Evolutionary conservation across 306 rosid species (phyloP).

Genomic region (Castanopsis chinensis): DNA sequence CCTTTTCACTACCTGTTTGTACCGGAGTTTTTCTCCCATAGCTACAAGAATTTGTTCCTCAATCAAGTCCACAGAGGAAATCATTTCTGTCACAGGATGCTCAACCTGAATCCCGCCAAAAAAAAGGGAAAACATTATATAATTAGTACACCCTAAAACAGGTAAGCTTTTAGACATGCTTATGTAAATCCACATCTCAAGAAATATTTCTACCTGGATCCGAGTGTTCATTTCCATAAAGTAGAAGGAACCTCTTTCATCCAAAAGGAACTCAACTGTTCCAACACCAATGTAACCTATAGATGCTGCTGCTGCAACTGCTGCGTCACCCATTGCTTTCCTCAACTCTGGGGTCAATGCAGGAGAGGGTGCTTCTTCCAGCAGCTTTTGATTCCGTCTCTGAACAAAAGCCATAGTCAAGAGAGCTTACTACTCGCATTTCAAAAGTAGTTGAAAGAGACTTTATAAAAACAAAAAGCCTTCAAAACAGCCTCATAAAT

Average conservation of each 20-base stretch:
- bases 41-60: conserved; percentile 98
- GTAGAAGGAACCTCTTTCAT: conserved; percentile 98
- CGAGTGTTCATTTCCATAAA: conserved; percentile 99
- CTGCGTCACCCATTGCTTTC: conserved; percentile 99
- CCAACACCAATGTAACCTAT: conserved; percentile 97
- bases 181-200: neutral
- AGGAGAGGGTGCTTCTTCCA: conserved; percentile 99
- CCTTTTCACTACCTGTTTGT: conserved; percentile 59
- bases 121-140: neutral
- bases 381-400: conserved; percentile 95
- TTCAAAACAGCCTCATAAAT: neutral
- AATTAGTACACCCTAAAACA: neutral
- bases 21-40: conserved; percentile 81
- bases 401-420: conserved; percentile 30
- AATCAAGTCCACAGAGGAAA: conserved; percentile 88
- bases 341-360: conserved; percentile 91
- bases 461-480: neutral
- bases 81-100: conserved; percentile 99
- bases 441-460: neutral
- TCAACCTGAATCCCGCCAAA: conserved; percentile 59
- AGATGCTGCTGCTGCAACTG: conserved; percentile 97
- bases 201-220: conserved; percentile 67
- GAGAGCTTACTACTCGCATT: conserved; percentile 2
- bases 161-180: neutral
- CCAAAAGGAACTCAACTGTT: conserved; percentile 94